Evolutionary conservation across 441 rosid species (phyloP), one percentile per base, ranked within the genome.

Genomic region (Aquilaria agallochum): DNA sequence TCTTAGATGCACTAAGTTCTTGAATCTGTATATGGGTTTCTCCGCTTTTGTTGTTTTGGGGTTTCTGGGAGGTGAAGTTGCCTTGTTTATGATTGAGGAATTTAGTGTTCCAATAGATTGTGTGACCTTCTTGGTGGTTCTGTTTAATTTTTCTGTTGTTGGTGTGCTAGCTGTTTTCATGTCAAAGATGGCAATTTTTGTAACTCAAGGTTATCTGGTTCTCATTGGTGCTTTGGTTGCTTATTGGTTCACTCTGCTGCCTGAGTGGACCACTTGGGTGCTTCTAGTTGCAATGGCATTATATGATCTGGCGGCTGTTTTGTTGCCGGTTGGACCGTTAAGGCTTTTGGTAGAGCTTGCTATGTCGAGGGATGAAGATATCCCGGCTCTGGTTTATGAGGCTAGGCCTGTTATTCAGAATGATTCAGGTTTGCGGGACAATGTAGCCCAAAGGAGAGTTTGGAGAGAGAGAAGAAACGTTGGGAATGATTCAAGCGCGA

Each of bases 231-330:
- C 88, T 63, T 70, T 92, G 62, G 96, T 90, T 68, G 98, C 98
- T 66, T 92, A 80, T 78, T 92, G 96, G 89, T 92, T 92, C 64
- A 90, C 97, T 20, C 76, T 88, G 58, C 71, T 92, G 31, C 96
- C 98, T 60, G 97, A 92, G 65, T 92, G 96, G 98, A 90, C 98
- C 8, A 92, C 96, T 70, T 92, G 97, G 98, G 76, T 68, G 20
- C 76, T 90, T 12, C 75, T 92, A 58, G 82, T 92, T 45, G 96
- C 96, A 55, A 68, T 92, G 80, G 84, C 96, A 45, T 63, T 92
- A 64, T 92, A 92, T 67, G 96, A 89, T 74, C 82, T 92, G 59
- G 96, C 98, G 53, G 98, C 98, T 55, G 96, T 92, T 71, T 77
- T 92, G 50, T 80, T 92, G 68, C 96, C 98, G 46, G 87, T 92